Evolutionary conservation across 352 stramenopile genomes (phyloP), one percentile per base, ranked within the genome.

Genomic region (Phytophthora brassicae): DNA sequence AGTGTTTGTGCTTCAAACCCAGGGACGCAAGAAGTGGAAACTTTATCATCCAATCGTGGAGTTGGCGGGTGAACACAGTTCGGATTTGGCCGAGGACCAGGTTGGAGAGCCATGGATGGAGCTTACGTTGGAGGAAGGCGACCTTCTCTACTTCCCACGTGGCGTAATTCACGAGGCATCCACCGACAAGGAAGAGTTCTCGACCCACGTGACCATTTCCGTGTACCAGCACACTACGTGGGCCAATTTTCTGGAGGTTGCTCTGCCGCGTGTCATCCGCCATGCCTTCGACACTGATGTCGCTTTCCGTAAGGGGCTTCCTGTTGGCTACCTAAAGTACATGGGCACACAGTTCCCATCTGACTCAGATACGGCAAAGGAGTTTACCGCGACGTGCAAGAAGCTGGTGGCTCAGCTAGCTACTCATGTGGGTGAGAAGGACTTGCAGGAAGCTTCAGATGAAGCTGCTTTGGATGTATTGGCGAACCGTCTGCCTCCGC

Each of bases 201-300:
- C 87, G 13, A 95, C 87, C 17, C 87, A 95, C 59, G 82, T 95
- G 56, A 94, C 87, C 1, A 83, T 95, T 43, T 94, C 85, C 0
- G 79, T 93, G n/a, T 95, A 95, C 51, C 87, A 95, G 60, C 87
- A 94, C 72, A 89, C 86, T 41, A 89, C 87, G 16, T 95, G 87
- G 87, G 84, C 84, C 8, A 94, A 95, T 62, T 95, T 95, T 56
- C 49, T 95, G 50, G 85, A 95, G 61, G 70, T 94, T 24, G 75
- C 80, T 16, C 71, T 95, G 6, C 85, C 87, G 22, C 83, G 77
- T 9, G 70, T 92, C 23, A 84, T 95, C 50, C 83, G 83, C 14
- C 78, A 85, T 48, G 85, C 85, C 0, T 94, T 95, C 35, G 87
- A 94, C 55, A 70, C 76, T 6, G 78, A 95, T 42, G 69, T 95